phyloP scores from a whole-genome alignment of 2,329 filamentous ascomycete genomes.

The Kalaharituber pfeilii region DNA sequence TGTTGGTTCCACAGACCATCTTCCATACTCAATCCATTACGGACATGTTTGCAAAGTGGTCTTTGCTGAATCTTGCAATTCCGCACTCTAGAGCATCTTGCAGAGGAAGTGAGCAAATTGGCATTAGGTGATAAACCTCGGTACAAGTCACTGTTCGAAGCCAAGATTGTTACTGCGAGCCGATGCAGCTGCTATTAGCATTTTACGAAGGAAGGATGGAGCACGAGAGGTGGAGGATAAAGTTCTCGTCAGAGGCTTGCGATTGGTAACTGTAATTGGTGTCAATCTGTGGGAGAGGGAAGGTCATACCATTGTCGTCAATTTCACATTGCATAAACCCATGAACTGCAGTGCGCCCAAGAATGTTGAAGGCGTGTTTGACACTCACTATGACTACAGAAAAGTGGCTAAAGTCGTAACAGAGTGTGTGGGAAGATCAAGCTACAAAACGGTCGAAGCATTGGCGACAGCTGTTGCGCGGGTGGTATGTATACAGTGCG shows the following conservation, averaged over 20 bases:
- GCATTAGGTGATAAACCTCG: slow-evolving; percentile 19
- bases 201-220: slow-evolving; percentile 15
- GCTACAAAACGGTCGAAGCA: slow-evolving; percentile 36
- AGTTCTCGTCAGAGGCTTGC: slow-evolving; percentile 19
- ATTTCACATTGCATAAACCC: slow-evolving; percentile 21
- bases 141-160: no score
- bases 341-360: neutral
- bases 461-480: slow-evolving; percentile 33
- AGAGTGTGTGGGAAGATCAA: slow-evolving; percentile 30
- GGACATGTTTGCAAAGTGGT: slow-evolving; percentile 21
- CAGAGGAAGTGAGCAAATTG: slow-evolving; percentile 16
- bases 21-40: slow-evolving; percentile 22
- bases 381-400: slow-evolving; percentile 17
- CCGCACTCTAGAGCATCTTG: slow-evolving; percentile 19
- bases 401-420: slow-evolving; percentile 17
- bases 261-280: slow-evolving; percentile 29
- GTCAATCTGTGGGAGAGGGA: slow-evolving; percentile 38
- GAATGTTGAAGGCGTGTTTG: slow-evolving; percentile 17
- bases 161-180: slow-evolving; percentile 21
- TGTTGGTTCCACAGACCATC: slow-evolving; percentile 22
- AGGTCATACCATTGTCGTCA: slow-evolving; percentile 33
- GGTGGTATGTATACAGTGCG: slow-evolving; percentile 31
- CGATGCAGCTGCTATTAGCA: slow-evolving; percentile 20
- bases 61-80: slow-evolving; percentile 17
- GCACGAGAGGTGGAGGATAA: slow-evolving; percentile 17